These are phyloP conservation scores for Amphibolis antarctica DNA, from an alignment of 106 monocot species.

Conservation along the genomic window DNA sequence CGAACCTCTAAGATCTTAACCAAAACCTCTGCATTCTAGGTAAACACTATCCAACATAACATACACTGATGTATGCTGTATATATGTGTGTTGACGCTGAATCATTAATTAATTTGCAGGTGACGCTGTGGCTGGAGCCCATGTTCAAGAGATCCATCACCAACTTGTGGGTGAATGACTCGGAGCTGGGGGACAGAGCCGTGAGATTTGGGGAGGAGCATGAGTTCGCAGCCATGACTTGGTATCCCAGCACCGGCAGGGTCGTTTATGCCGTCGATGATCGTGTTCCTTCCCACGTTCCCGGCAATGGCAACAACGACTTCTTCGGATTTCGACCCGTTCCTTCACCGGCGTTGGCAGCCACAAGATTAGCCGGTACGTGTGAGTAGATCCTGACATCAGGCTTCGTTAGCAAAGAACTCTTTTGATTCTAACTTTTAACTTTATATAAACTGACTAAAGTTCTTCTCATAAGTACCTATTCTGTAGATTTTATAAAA, in stretches of 20 bases:
- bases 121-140: conserved; percentile 1
- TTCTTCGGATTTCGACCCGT: conserved; percentile 4
- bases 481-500: too few relatives aligned
- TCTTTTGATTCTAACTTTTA: too few relatives aligned
- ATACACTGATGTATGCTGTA: too few relatives aligned
- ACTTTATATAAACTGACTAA: too few relatives aligned
- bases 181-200: not conserved
- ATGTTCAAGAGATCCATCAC: conserved; percentile 5
- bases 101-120: too few relatives aligned
- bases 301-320: not conserved
- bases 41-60: too few relatives aligned
- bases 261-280: not conserved
- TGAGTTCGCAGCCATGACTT: conserved; percentile 1
- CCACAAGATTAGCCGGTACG: conserved; percentile 1
- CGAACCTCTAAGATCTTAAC: too few relatives aligned
- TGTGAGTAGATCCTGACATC: too few relatives aligned
- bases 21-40: too few relatives aligned
- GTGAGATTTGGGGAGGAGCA: not conserved
- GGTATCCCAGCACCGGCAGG: not conserved
- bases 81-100: too few relatives aligned
- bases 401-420: too few relatives aligned
- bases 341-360: not conserved
- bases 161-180: not conserved
- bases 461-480: too few relatives aligned
- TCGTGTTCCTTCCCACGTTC: not conserved